Percentiles rank a stretch among this genome's conserved stretches.
These are phyloP conservation scores for Polygonum aviculare DNA, from an alignment of 148 eudicot genomes.

Conservation along the genomic window DNA sequence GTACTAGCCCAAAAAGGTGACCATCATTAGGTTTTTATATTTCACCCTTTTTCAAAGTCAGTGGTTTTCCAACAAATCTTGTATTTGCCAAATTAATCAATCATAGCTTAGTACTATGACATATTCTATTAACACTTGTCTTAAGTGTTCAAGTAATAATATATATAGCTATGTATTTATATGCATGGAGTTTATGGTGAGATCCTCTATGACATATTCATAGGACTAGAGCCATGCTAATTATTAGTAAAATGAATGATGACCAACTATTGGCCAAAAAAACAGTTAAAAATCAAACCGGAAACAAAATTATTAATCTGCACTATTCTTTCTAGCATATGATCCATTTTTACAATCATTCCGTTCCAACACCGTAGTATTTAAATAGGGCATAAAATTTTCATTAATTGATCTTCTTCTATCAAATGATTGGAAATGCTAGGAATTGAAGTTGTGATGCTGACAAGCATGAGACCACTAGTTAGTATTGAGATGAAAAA, in stretches of 20 bases:
- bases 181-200: neutral
- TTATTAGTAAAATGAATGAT: neutral
- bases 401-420: neutral
- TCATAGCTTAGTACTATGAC: neutral
- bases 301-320: neutral
- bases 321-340: neutral
- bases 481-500: neutral
- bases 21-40: slow-evolving; percentile 1
- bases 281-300: neutral
- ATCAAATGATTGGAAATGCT: slow-evolving; percentile 6
- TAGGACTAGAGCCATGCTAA: neutral
- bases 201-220: neutral
- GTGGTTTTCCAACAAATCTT: slow-evolving; percentile 6
- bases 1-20: neutral
- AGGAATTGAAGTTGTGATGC: slow-evolving; percentile 1
- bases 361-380: neutral
- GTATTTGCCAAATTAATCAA: neutral
- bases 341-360: neutral
- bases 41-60: neutral
- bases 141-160: neutral
- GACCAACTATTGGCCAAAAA: neutral
- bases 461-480: slow-evolving; percentile 3
- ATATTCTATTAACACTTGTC: neutral
- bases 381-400: neutral
- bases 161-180: neutral